These are phyloP conservation scores for Malus domestica DNA, from an alignment of 306 rosid species.

Conservation along the genomic window DNA sequence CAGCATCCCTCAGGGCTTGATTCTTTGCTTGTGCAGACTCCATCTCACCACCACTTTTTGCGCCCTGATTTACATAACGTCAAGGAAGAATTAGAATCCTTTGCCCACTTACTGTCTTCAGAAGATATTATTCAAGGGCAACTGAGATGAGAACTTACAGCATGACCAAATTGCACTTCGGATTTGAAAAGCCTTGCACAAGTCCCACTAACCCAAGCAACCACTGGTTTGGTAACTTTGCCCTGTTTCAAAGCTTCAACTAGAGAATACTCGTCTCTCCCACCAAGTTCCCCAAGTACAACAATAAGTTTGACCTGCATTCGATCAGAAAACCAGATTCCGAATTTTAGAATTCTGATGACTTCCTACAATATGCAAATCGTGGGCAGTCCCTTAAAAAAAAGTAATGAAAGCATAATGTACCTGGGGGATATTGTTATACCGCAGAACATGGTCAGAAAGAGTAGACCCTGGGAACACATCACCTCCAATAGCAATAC, in stretches of 20 bases:
- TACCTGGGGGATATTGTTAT: conserved; percentile 98
- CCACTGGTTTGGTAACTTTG: conserved; percentile 86
- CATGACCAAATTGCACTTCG: conserved; percentile 99
- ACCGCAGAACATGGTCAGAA: conserved; percentile 95
- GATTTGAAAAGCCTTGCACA: conserved; percentile 97
- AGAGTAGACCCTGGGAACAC: conserved; percentile 99
- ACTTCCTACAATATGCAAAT: background rate
- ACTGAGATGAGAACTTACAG: conserved; percentile 53
- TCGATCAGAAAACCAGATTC: conserved; percentile 18
- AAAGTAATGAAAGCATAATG: conserved; percentile 11
- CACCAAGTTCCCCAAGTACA: conserved; percentile 99
- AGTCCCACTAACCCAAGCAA: conserved; percentile 99
- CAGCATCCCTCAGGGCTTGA: conserved; percentile 87
- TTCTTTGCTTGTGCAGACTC: conserved; percentile 99
- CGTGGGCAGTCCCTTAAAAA: conserved; percentile 12
- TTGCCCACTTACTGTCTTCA: conserved; percentile 1
- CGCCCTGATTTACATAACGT: conserved; percentile 53
- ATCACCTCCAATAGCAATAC: conserved; percentile 99
- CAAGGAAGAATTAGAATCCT: conserved; percentile 9
- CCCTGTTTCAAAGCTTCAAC: conserved; percentile 96
- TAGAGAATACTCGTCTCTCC: conserved; percentile 89
- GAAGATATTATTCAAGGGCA: background rate
- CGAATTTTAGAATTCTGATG: background rate
- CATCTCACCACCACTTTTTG: conserved; percentile 98
- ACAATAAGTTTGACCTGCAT: conserved; percentile 89